A percentile compares a stretch with the other conserved stretches of the same genome.
Conservation (phyloP, 2,329 filamentous ascomycete species). For the Coniochaeta prunicola region DNA sequence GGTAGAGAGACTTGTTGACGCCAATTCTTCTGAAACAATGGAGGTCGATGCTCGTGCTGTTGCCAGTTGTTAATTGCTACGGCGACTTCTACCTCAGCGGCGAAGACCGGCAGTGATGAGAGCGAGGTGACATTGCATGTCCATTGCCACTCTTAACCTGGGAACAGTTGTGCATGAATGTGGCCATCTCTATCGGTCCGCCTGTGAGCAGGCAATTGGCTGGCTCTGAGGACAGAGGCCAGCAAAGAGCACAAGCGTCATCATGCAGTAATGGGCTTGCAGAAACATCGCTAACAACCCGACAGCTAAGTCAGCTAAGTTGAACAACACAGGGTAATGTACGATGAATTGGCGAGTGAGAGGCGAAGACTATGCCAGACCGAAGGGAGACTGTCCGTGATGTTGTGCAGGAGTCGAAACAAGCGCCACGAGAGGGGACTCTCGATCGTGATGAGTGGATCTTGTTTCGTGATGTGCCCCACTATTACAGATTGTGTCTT, state of each 20-base stretch:
- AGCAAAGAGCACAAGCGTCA: constrained; percentile 2
- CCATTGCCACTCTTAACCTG: background rate
- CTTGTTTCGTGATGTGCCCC: background rate
- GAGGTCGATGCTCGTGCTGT: background rate
- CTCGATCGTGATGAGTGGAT: background rate
- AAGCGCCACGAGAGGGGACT: constrained; percentile 9
- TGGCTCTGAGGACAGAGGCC: background rate
- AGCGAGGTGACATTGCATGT: background rate
- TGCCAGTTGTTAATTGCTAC: background rate
- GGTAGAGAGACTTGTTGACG: background rate
- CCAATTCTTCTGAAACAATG: background rate
- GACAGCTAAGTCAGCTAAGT: no score
- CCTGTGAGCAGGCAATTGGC: background rate
- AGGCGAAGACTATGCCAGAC: background rate
- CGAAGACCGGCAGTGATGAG: background rate
- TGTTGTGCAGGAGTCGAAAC: constrained; percentile 19
- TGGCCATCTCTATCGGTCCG: background rate
- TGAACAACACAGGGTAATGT: no score
- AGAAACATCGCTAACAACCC: no score
- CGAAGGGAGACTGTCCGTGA: background rate
- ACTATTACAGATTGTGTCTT: background rate
- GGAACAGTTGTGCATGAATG: constrained; percentile 9
- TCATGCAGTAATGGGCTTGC: no score
- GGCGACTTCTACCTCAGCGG: background rate
- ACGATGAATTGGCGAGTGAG: background rate